Conservation (phyloP, 2,329 filamentous ascomycete species). For the Podosphaera fusca region DNA sequence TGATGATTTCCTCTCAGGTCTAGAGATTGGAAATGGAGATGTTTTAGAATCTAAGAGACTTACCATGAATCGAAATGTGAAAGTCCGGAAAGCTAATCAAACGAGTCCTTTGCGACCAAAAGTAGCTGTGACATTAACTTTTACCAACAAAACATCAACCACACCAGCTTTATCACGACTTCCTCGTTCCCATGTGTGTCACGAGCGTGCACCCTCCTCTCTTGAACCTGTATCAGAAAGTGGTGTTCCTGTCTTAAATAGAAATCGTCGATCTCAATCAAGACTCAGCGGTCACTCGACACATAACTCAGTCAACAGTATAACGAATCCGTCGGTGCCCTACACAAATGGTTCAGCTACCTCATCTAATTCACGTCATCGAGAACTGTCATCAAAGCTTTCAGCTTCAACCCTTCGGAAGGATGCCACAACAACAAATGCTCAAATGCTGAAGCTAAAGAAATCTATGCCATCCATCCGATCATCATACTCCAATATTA, state of each 20-base stretch:
- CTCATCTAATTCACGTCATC: conserved; percentile 35
- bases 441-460: conserved; percentile 41
- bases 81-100: conserved; percentile 50
- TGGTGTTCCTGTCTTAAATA: conserved; percentile 43
- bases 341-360: conserved; percentile 29
- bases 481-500: conserved; percentile 24
- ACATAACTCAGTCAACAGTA: conserved; percentile 43
- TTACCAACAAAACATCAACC: conserved; percentile 52
- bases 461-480: conserved; percentile 39
- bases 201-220: conserved; percentile 49
- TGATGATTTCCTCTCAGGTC: conserved; percentile 66
- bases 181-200: conserved; percentile 45
- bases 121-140: conserved; percentile 68
- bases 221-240: conserved; percentile 88
- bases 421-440: conserved; percentile 41
- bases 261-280: conserved; percentile 38
- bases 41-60: conserved; percentile 61
- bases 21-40: conserved; percentile 70
- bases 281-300: conserved; percentile 44
- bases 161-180: conserved; percentile 39
- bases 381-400: conserved; percentile 31
- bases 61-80: conserved; percentile 76
- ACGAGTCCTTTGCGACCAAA: conserved; percentile 48
- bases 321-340: conserved; percentile 35
- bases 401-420: conserved; percentile 30